These are phyloP conservation scores for Aspergillus luchuensis DNA, from an alignment of 2,329 filamentous ascomycete genomes.

Conservation along the genomic window DNA sequence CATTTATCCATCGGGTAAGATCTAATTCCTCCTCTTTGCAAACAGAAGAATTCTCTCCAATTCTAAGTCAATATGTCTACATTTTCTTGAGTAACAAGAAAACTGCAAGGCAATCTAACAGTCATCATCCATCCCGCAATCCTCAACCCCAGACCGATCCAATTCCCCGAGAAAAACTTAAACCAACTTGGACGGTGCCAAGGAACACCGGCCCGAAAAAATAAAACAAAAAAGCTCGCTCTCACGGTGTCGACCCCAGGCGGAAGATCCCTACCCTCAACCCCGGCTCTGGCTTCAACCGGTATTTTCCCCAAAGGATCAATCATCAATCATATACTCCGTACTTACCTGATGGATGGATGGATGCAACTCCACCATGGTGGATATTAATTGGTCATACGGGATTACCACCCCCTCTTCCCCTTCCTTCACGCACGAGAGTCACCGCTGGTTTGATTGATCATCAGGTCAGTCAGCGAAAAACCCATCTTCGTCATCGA, in stretches of 20 bases:
- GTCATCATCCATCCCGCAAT: not conserved
- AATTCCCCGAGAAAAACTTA: not conserved
- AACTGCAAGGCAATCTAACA: not conserved
- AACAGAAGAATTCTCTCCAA: no score
- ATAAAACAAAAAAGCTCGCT: not conserved
- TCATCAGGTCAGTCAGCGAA: not conserved
- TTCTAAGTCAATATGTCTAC: no score
- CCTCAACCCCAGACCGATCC: not conserved
- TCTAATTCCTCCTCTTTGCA: no score
- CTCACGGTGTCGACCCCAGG: not conserved
- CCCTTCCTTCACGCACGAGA: not conserved
- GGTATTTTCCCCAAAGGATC: not conserved
- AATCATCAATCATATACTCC: no score
- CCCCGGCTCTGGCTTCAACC: not conserved
- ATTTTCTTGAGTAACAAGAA: not conserved
- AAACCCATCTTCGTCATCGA: not conserved
- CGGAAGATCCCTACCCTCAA: conserved; percentile 2
- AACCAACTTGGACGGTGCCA: not conserved
- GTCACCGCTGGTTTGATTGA: not conserved
- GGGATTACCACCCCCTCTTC: no score
- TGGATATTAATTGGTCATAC: not conserved
- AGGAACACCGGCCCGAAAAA: not conserved
- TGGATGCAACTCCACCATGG: not conserved
- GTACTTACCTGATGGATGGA: not conserved
- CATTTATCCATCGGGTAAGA: not conserved